Evolutionary conservation across 2,329 filamentous ascomycete species (phyloP), one percentile per base, ranked within the genome.

Genomic region (Ophiocordyceps camponoti-saundersi): DNA sequence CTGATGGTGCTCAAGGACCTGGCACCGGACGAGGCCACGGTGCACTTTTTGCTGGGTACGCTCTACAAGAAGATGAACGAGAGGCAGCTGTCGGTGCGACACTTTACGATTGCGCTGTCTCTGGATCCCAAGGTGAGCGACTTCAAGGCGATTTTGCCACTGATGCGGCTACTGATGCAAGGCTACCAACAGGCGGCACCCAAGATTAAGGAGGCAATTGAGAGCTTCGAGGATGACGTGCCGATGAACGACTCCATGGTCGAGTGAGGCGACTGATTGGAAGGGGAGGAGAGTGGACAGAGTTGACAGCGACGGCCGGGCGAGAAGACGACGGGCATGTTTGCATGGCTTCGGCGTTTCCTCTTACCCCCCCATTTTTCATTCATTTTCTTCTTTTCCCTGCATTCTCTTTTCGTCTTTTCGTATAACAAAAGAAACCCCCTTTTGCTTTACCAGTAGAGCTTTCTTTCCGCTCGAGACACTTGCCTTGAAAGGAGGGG

Each of bases 191-290:
- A 95, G 89, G 87, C 90, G 56, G 88, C 86, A 53, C 82, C 85
- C 52, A 83, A 88, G 62, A 95, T 98, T 65, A 98, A 96, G 65
- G 88, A 95, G 61, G 88, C 87, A 18, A 95, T 98, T 67, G 90
- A 96, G 68, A 82, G 81, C 55, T 75, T 96, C 48, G 87, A 94
- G 57, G 82, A 88, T 48, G 82, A 85, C 50, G 79, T 85, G 48
- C 75, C 80, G 48, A 79, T 85, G 63, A 75, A 80, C 51, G 76
- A 80, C 59, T 78, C 74, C 50, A 77, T 79, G 70, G 76, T 77
- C 64, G 66, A 65, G 65, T 76, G 64, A 73, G 52, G 50, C 53
- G 57, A 61, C 50, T 55, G 56, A n/a, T 18, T 6, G 41, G n/a
- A 20, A 20, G 13, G 44, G 39, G 46, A 40, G 26, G 20, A 44